Evolutionary conservation across 2,329 filamentous ascomycete genomes (phyloP), one percentile per base, ranked within the genome.

Genomic region (Paecilomyces variotii): DNA sequence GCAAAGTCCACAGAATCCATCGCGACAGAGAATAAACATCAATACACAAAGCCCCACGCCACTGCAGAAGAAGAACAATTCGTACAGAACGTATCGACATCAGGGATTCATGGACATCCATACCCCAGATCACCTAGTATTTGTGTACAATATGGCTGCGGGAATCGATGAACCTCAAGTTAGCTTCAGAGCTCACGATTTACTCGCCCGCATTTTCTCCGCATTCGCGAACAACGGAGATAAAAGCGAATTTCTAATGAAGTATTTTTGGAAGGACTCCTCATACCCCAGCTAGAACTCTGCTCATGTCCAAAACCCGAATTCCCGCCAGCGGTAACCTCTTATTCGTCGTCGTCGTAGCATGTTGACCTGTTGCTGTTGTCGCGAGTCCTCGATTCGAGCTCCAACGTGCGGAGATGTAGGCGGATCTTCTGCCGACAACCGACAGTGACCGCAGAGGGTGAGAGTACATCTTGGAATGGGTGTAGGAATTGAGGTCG

Each of bases 111-210:
- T 26, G 10, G 50, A 28, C n/a, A 9, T 6, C 9, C 50, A 52
- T 52, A 52, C 50, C 50, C 50, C 25, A 52, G 50, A 56, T 79
- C 77, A 25, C 75, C 76, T 2, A 79, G 70, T n/a, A 79, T 77
- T 55, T 78, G 75, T 3, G 72, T 75, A 39, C 74, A 76, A 51
- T 72, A 75, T 0, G 73, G 73, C 72, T 72, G 32, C 3, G 4
- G 45, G 52, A 55, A 26, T 2, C 25, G 28, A 26, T 4, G 10
- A 51, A 49, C 30, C 39, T 26, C 45, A 2, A 45, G 11, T 60
- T 55, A 58, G 56, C 49, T 19, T 14, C 19, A 32, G 25, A 4
- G 27, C 14, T 9, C 14, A 32, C 11, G 9, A 32, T 34, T 26
- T 19, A 19, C 14, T 14, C 30, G 26, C 24, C 24, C 14, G 4